Base-by-base conservation (phyloP, 495 filamentous ascomycete genomes). In the Penicillium robsamsonii region DNA sequence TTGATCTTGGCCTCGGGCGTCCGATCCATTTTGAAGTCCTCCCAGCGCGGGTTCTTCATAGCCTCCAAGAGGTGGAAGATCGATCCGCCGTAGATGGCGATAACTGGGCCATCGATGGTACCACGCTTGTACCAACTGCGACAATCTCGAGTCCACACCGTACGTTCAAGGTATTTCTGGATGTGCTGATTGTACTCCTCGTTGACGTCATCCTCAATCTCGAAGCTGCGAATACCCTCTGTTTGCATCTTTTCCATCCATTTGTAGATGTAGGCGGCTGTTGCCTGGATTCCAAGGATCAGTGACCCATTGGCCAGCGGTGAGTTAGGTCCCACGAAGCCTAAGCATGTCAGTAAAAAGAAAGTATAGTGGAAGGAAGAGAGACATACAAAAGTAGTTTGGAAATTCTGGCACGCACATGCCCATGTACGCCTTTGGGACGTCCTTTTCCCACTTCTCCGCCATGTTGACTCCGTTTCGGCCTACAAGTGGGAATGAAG, bases 291-390 rank as follows among this genome's bases (percentile, higher is more conserved):
- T 15, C 30, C 47, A 2, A 50, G 47, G 12, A 50, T 50, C 31
- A 50, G 22, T 7, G 47, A 50, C 3, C 47, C 47, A 7, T 50
- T 50, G 5, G 47, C 30, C 10, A 80, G 72, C 0, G 71, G 70
- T 20, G 73, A 74, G 53, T 84, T 78, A 1, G 83, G 82, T 5
- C 83, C 84, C 35, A 78, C 74, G 29, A 84, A 66, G 65, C 72
- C 47, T 50, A n/a, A 37, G 13, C 12, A 71, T 29, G 24, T 46
- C 10, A 46, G 24, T 46, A 17, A 29, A 44, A 29, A 44, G 4
- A 12, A 44, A 7, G 2, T 10, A 25, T 12, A n/a, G 8, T 17
- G 13, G 25, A 29, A 3, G 24, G 3, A 5, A 17, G 20, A 10
- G 2, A 17, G 17, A 29, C 43, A 10, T 46, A 46, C 43, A 46